Conservation (phyloP, 1,139 yeast species). For the Scheffersomyces titani region DNA sequence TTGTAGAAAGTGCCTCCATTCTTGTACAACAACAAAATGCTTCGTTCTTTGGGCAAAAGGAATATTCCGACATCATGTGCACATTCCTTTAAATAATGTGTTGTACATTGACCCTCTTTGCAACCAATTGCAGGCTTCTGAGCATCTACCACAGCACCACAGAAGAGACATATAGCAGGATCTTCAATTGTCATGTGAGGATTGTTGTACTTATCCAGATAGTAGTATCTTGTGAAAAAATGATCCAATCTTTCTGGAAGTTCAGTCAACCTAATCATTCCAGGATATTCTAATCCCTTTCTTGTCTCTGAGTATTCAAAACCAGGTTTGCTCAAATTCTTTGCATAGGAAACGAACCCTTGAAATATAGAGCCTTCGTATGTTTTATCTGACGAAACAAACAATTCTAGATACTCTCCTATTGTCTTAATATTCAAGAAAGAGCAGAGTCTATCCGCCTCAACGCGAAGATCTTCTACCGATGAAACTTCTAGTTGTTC, state of each 20-base stretch:
- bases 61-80: slow-evolving; percentile 74
- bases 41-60: slow-evolving; percentile 72
- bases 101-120: slow-evolving; percentile 65
- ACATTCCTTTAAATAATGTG: slow-evolving; percentile 66
- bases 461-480: slow-evolving; percentile 33
- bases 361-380: slow-evolving; percentile 20
- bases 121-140: slow-evolving; percentile 60
- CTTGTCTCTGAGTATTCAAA: slow-evolving; percentile 8
- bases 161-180: slow-evolving; percentile 85
- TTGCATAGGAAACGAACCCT: slow-evolving; percentile 17
- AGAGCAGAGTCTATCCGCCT: slow-evolving; percentile 58
- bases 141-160: slow-evolving; percentile 69
- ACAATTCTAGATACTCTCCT: slow-evolving; percentile 9
- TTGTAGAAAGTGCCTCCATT: slow-evolving; percentile 81
- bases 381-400: slow-evolving; percentile 6
- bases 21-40: slow-evolving; percentile 65
- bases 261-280: slow-evolving; percentile 56
- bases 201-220: slow-evolving; percentile 43
- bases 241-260: slow-evolving; percentile 71
- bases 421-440: slow-evolving; percentile 53
- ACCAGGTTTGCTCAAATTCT: slow-evolving; percentile 4
- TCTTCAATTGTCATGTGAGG: slow-evolving; percentile 55
- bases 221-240: slow-evolving; percentile 62
- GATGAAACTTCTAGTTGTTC: slow-evolving; percentile 33
- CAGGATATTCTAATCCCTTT: slow-evolving; percentile 61